These are phyloP conservation scores for Epichloe sibirici DNA, from an alignment of 2,329 filamentous ascomycete species.

Conservation along the genomic window DNA sequence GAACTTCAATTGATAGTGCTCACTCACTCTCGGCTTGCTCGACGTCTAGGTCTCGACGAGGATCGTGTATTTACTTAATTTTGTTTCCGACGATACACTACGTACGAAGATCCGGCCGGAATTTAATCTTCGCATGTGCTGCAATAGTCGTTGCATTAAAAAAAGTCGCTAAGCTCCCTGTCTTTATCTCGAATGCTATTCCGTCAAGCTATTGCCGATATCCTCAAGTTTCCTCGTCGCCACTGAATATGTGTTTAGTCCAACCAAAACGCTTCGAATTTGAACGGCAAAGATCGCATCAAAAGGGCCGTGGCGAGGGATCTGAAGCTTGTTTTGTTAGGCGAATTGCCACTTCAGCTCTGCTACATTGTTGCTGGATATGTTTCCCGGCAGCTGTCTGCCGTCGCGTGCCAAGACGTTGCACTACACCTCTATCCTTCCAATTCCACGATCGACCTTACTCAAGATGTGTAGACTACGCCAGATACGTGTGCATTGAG, in stretches of 20 bases:
- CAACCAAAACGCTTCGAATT: background rate
- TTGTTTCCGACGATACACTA: background rate
- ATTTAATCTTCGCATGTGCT: background rate
- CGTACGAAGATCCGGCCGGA: background rate
- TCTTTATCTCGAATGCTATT: background rate
- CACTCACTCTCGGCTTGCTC: background rate
- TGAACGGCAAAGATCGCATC: background rate
- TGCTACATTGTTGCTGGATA: constrained; percentile 1
- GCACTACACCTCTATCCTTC: background rate
- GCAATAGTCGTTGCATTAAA: background rate
- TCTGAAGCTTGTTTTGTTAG: background rate
- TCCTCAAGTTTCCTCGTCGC: background rate
- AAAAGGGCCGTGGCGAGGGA: background rate
- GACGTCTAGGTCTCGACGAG: background rate
- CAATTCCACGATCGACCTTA: background rate
- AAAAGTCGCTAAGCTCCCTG: background rate
- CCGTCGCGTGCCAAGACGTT: background rate
- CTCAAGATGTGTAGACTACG: constrained; percentile 1
- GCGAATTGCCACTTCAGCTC: constrained; percentile 1
- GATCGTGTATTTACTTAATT: background rate
- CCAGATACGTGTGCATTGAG: constrained; percentile 1
- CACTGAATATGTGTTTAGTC: background rate
- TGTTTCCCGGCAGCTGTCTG: background rate
- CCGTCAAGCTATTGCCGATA: background rate
- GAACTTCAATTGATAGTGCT: background rate